Percentiles rank a stretch among this genome's conserved stretches.
Evolutionary conservation across 371 early-diverging fungal species (phyloP).

Genomic region (Apophysomyces ossiformis): DNA sequence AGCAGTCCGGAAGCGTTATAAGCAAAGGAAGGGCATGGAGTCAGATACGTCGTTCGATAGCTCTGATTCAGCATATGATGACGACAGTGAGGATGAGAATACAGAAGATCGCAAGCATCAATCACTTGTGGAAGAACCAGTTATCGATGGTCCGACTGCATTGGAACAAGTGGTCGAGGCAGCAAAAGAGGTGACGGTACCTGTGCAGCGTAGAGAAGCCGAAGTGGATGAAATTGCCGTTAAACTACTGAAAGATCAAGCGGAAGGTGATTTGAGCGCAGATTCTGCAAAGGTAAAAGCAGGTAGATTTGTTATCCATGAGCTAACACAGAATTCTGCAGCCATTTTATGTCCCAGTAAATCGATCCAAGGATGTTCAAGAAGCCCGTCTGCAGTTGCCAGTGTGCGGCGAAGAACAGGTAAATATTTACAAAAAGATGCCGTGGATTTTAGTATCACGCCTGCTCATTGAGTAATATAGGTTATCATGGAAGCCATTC

Average conservation of each 20-base stretch:
- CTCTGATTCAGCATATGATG: slow-evolving; percentile 67
- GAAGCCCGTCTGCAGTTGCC: slow-evolving; percentile 82
- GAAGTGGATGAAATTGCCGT: slow-evolving; percentile 50
- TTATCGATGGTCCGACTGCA: slow-evolving; percentile 43
- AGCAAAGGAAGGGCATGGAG: slow-evolving; percentile 55
- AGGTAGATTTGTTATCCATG: background rate
- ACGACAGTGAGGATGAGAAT: slow-evolving; percentile 42
- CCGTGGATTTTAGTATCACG: background rate
- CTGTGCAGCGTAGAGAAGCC: slow-evolving; percentile 31
- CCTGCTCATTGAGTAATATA: slow-evolving; percentile 7
- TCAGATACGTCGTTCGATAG: slow-evolving; percentile 69
- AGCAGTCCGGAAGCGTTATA: slow-evolving; percentile 46
- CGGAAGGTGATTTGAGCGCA: slow-evolving; percentile 46
- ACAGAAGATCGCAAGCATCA: slow-evolving; percentile 33
- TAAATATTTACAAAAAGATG: slow-evolving; percentile 11
- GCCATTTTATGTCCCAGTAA: slow-evolving; percentile 82
- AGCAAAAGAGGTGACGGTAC: slow-evolving; percentile 33
- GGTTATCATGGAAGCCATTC: slow-evolving; percentile 94
- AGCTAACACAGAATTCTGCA: slow-evolving; percentile 16
- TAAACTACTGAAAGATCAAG: slow-evolving; percentile 39
- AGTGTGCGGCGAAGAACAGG: slow-evolving; percentile 92
- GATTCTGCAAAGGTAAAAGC: slow-evolving; percentile 39
- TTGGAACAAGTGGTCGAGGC: slow-evolving; percentile 50
- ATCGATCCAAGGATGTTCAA: slow-evolving; percentile 77
- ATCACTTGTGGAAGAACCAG: slow-evolving; percentile 39